Conservation (phyloP, 331 rosid species). For the Rosa hybrid region DNA sequence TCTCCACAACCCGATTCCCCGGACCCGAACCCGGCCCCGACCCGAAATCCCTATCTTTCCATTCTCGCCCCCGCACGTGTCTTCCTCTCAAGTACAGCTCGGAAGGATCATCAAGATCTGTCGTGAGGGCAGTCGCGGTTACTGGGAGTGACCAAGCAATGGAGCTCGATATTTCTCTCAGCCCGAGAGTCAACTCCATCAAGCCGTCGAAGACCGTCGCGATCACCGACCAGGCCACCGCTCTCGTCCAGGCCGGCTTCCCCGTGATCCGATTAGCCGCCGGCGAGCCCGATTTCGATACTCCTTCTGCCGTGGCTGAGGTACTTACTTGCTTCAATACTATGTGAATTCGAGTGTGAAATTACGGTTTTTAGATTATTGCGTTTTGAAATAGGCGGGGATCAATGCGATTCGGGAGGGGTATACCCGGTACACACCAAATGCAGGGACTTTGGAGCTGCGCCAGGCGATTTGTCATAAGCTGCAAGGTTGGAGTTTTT, state of each 20-base stretch:
- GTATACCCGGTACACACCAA: slow-evolving; percentile 71
- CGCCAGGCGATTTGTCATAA: slow-evolving; percentile 85
- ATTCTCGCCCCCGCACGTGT: slow-evolving; percentile 14
- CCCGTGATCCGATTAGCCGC: slow-evolving; percentile 82
- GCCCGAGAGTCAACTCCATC: slow-evolving; percentile 75
- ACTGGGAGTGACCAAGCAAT: slow-evolving; percentile 22
- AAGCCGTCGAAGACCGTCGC: slow-evolving; percentile 82
- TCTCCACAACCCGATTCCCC: slow-evolving; percentile 20
- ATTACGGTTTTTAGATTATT: neutral
- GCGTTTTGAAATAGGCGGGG: slow-evolving; percentile 55
- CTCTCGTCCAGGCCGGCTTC: slow-evolving; percentile 77
- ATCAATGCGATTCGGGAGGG: slow-evolving; percentile 88
- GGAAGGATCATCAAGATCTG: neutral
- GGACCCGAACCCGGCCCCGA: slow-evolving; percentile 25
- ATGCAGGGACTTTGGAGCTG: slow-evolving; percentile 73
- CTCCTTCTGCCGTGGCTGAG: slow-evolving; percentile 69
- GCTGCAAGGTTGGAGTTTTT: slow-evolving; percentile 53
- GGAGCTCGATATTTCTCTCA: slow-evolving; percentile 55
- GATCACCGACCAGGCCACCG: slow-evolving; percentile 75
- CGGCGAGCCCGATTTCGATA: slow-evolving; percentile 89
- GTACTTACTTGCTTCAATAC: slow-evolving; percentile 16
- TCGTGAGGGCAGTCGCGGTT: slow-evolving; percentile 24
- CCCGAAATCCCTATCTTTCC: slow-evolving; percentile 37
- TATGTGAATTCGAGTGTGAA: neutral
- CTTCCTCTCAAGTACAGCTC: slow-evolving; percentile 26